Base-by-base conservation (phyloP, 345 rosid species). In the Ceriops zippeliana region DNA sequence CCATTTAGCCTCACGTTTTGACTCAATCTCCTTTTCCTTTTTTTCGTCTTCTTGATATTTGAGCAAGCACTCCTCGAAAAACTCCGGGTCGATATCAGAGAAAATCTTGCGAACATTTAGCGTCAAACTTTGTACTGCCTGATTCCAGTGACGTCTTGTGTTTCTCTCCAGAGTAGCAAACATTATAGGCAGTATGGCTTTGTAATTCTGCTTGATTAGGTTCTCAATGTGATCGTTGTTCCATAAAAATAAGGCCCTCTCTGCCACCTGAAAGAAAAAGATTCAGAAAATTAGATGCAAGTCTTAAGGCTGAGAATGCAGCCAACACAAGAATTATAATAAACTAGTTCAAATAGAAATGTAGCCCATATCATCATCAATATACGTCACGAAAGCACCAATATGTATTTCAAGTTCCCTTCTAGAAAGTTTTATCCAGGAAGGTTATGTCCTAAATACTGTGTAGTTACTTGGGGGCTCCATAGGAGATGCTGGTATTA, bases 221-320 rank as follows among this genome's bases (percentile, higher is more conserved):
- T 62, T 62, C 42, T 37, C 42, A 32, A 62, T 62, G 26, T 62
- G 66, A 62, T 62, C 66, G 22, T 62, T 62, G 66, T 62, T 62
- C 66, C 66, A 62, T 37, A 62, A 35, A 16, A 62, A 62, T 22
- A 62, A 38, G 16, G 66, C 52, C 22, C 66, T 37, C 30, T 62
- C 66, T 10, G 66, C 66, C 42, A 62, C 66, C 66, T 62, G 52
- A 5, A 21, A 11, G 9, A 62, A 15, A 21, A 2, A 38, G 15
- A 11, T 22, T 30, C 38, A 11, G n/a, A 62, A 35, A 13, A 13
- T 38, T 37, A 56, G 17, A 56, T 24, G 31, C 28, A 24, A 5
- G 11, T 27, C 59, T 21, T 56, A 5, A 56, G 2, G 16, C 11
- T 8, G 59, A 27, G 59, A 56, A 22, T 27, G 28, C 31, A 56